Evolutionary conservation across 257 asterid species (phyloP), one percentile per base, ranked within the genome.

Genomic region (Petunia secreta): DNA sequence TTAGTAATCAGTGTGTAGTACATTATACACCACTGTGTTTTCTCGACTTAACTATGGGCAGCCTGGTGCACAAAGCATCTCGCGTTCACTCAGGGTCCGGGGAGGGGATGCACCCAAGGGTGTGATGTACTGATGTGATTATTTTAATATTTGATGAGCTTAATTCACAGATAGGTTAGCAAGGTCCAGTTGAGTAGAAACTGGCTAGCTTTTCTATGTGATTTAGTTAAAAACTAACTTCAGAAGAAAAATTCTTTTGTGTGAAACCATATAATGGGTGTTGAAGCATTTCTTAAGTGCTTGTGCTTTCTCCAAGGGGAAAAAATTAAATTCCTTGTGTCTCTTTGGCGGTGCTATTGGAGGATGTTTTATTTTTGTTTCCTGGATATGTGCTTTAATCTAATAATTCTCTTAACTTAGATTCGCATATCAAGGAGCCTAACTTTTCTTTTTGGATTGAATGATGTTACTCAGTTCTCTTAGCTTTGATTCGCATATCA

Each of bases 381-480:
- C 62, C 62, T 55, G 62, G 62, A 55, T 55, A 55, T 55, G 62
- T 13, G 16, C 62, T 55, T 55, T 14, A 14, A 4, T 14, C 62
- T 34, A 55, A 15, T 55, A 13, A 55, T 55, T 5, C n/a, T 55
- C 36, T 55, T 55, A 14, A 8, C 15, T 55, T 55, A 55, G 15
- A 55, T 15, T 55, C 62, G 34, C 62, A 55, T 15, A 34, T 55
- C 62, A 55, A 55, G 15, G 62, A 25, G 5, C 60, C 60, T 71
- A 71, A 34, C 34, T 71, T 15, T 10, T 50, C 62, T 73, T 34
- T 44, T 50, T 50, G 77, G 50, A 25, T 71, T 50, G n/a, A 34
- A 46, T 73, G 59, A 50, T 73, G 44, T 73, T 73, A 71, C 60
- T 71, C 77, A 34, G 46, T 71, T 73, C 25, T 25, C 25, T 25